These are phyloP conservation scores for Rhizopus stolonifer DNA, from an alignment of 371 early-diverging fungal species.

Conservation along the genomic window DNA sequence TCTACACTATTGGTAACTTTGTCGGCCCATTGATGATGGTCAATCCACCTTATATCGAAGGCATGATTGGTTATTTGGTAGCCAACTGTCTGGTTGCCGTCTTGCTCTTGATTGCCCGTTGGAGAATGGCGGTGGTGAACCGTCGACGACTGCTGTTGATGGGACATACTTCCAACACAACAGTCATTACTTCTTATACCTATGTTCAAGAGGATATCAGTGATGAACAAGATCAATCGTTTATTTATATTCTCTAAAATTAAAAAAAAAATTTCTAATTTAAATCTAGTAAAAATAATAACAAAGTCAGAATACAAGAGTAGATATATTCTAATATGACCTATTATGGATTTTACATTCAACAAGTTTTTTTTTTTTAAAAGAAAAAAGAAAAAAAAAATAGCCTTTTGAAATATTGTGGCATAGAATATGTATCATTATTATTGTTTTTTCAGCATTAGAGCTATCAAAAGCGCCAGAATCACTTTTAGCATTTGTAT, in stretches of 20 bases:
- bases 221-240: slow-evolving; percentile 41
- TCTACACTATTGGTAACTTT: slow-evolving; percentile 34
- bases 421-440: too few relatives aligned
- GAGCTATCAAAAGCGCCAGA: too few relatives aligned
- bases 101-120: slow-evolving; percentile 22
- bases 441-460: too few relatives aligned
- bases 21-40: slow-evolving; percentile 38
- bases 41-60: slow-evolving; percentile 23
- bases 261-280: too few relatives aligned
- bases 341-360: too few relatives aligned
- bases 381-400: too few relatives aligned
- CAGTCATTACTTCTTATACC: slow-evolving; percentile 6
- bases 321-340: too few relatives aligned
- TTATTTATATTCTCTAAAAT: slow-evolving; percentile 35
- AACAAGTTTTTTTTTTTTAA: too few relatives aligned
- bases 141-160: slow-evolving; percentile 21
- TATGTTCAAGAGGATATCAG: slow-evolving; percentile 36
- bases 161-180: slow-evolving; percentile 16
- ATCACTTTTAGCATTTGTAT: too few relatives aligned
- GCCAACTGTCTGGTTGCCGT: slow-evolving; percentile 20
- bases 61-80: slow-evolving; percentile 26
- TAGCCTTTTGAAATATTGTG: too few relatives aligned
- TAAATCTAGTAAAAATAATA: slow-evolving; percentile 35
- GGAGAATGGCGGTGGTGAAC: slow-evolving; percentile 26
- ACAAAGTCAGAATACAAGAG: slow-evolving; percentile 39